phyloP scores from a whole-genome alignment of 2,329 filamentous ascomycete species.

The Colletotrichum cordylinicola region DNA sequence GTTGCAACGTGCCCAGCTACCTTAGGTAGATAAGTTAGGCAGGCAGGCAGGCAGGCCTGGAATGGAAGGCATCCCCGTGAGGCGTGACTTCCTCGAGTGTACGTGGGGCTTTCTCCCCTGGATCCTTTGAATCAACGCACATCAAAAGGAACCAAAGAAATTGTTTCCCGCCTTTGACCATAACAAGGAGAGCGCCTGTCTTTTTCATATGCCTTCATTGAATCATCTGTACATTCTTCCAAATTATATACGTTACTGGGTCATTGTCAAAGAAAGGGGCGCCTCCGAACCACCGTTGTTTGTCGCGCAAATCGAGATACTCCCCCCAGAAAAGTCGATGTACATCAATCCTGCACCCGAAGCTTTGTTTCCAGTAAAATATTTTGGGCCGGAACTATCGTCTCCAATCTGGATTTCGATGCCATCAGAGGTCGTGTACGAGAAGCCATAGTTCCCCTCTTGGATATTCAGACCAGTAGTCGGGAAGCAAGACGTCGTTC shows the following conservation, averaged over 20 bases:
- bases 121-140: neutral
- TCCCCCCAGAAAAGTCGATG: neutral
- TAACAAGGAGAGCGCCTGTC: too few species aligned
- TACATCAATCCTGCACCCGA: neutral
- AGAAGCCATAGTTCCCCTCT: neutral
- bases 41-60: neutral
- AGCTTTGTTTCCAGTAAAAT: neutral
- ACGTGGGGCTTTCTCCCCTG: neutral
- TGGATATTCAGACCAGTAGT: neutral
- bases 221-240: neutral
- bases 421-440: neutral
- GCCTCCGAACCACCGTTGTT: neutral
- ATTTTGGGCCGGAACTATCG: neutral
- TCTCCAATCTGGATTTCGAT: neutral
- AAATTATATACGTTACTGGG: neutral
- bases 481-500: neutral
- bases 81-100: neutral
- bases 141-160: neutral
- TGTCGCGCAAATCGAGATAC: neutral
- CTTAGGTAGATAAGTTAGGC: too few species aligned
- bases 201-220: neutral
- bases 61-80: neutral
- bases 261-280: neutral
- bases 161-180: neutral
- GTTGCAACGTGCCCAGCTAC: neutral